These are phyloP conservation scores for Candida caryicola DNA, from an alignment of 805 yeast genomes.

Conservation along the genomic window DNA sequence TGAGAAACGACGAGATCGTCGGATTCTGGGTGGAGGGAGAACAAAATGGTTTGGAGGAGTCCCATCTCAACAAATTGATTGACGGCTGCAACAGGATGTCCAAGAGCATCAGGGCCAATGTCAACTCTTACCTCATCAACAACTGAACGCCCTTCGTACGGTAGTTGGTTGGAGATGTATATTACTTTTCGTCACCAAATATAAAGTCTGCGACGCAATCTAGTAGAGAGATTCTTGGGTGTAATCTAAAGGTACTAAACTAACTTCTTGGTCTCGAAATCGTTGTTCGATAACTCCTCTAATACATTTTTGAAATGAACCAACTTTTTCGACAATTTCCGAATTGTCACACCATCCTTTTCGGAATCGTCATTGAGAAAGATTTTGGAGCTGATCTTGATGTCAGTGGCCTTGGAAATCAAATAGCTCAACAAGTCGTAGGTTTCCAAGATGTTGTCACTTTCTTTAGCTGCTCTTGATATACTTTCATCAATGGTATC, in stretches of 20 bases:
- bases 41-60: slow-evolving; percentile 21
- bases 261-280: slow-evolving; percentile 12
- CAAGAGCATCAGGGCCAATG: slow-evolving; percentile 37
- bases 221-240: no score
- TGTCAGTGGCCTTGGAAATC: slow-evolving; percentile 22
- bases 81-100: slow-evolving; percentile 47
- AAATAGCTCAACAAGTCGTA: slow-evolving; percentile 21
- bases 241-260: slow-evolving; percentile 1
- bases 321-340: slow-evolving; percentile 20
- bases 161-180: no score
- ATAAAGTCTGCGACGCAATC: no score
- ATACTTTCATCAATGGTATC: slow-evolving; percentile 26
- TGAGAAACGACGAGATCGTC: slow-evolving; percentile 54
- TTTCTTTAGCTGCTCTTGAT: slow-evolving; percentile 20
- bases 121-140: slow-evolving; percentile 42
- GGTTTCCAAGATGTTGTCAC: slow-evolving; percentile 27
- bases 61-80: slow-evolving; percentile 25
- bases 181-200: no score
- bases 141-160: no score
- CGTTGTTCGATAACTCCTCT: slow-evolving; percentile 27
- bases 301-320: slow-evolving; percentile 22
- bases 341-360: slow-evolving; percentile 16
- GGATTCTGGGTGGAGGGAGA: slow-evolving; percentile 53
- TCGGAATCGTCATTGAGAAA: slow-evolving; percentile 24
- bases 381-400: slow-evolving; percentile 34